Conservation (phyloP, 345 rosid species). For the Gossypioides kirkii region DNA sequence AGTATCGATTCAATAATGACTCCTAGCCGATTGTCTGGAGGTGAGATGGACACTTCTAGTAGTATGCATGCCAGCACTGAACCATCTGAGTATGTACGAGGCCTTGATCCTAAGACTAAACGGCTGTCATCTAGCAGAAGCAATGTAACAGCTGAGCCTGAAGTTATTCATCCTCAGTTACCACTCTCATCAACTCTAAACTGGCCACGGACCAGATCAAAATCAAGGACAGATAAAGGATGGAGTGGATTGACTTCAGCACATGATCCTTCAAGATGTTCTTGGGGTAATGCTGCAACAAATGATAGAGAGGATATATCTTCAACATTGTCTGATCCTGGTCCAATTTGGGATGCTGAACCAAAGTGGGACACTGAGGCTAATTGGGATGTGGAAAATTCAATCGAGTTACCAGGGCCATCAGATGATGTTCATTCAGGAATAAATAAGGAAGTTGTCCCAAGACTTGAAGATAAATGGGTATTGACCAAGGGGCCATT, state of each 20-base stretch:
- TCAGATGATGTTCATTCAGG: conserved; percentile 66
- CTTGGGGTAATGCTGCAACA: conserved; percentile 72
- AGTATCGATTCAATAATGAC: conserved; percentile 96
- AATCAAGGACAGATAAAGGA: conserved; percentile 84
- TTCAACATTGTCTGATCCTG: conserved; percentile 93
- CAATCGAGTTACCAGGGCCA: conserved; percentile 86
- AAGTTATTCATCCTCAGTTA: conserved; percentile 80
- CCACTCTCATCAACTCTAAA: conserved; percentile 81
- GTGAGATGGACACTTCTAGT: conserved; percentile 66
- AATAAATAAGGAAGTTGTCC: conserved; percentile 43
- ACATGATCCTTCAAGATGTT: conserved; percentile 65
- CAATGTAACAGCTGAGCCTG: conserved; percentile 67
- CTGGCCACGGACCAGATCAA: conserved; percentile 97
- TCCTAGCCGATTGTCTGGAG: conserved; percentile 70
- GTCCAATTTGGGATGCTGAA: conserved; percentile 98
- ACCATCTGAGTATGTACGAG: conserved; percentile 95
- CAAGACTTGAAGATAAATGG: conserved; percentile 72
- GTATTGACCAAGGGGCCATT: conserved; percentile 69
- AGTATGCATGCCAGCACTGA: conserved; percentile 80
- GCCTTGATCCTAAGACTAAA: conserved; percentile 81
- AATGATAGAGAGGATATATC: conserved; percentile 94
- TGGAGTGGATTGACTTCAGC: conserved; percentile 73
- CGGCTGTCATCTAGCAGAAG: conserved; percentile 78
- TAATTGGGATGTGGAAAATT: conserved; percentile 75
- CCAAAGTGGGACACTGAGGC: conserved; percentile 90